phyloP scores from a whole-genome alignment of 2,329 filamentous ascomycete species.

The Calonectria pauciramosa region DNA sequence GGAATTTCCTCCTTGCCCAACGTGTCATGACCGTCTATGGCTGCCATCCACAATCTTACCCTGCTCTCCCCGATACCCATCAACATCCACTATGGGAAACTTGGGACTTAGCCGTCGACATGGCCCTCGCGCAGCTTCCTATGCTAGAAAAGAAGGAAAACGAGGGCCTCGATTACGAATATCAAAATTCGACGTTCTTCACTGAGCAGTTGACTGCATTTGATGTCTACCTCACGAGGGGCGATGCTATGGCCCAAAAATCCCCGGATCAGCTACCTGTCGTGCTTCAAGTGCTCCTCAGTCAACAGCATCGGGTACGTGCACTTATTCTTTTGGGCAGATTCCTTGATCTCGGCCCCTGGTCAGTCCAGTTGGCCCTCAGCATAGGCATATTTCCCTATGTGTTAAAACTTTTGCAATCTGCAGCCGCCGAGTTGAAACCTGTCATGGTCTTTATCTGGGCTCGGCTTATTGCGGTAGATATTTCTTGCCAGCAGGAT shows the following conservation, averaged over 20 bases:
- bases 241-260: slow-evolving; percentile 84
- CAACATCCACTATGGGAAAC: slow-evolving; percentile 96
- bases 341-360: slow-evolving; percentile 95
- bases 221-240: slow-evolving; percentile 91
- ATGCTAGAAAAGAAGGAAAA: slow-evolving; percentile 84
- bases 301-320: slow-evolving; percentile 92
- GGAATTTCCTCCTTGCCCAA: slow-evolving; percentile 95
- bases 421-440: slow-evolving; percentile 93
- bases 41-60: slow-evolving; percentile 93
- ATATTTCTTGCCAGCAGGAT: slow-evolving; percentile 93
- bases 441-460: slow-evolving; percentile 99
- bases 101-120: slow-evolving; percentile 97
- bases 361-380: slow-evolving; percentile 97
- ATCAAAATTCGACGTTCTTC: slow-evolving; percentile 95
- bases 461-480: slow-evolving; percentile 95
- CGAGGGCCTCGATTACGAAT: slow-evolving; percentile 85
- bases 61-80: slow-evolving; percentile 92
- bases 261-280: slow-evolving; percentile 96
- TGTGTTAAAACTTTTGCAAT: slow-evolving; percentile 96
- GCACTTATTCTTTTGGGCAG: slow-evolving; percentile 92
- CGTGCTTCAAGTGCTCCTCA: slow-evolving; percentile 93
- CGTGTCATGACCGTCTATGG: slow-evolving; percentile 97
- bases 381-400: slow-evolving; percentile 99
- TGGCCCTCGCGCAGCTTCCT: slow-evolving; percentile 91
- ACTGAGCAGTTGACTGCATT: slow-evolving; percentile 97